These are phyloP conservation scores for Oleoguttula mirabilis DNA, from an alignment of 495 filamentous ascomycete species.

Conservation along the genomic window DNA sequence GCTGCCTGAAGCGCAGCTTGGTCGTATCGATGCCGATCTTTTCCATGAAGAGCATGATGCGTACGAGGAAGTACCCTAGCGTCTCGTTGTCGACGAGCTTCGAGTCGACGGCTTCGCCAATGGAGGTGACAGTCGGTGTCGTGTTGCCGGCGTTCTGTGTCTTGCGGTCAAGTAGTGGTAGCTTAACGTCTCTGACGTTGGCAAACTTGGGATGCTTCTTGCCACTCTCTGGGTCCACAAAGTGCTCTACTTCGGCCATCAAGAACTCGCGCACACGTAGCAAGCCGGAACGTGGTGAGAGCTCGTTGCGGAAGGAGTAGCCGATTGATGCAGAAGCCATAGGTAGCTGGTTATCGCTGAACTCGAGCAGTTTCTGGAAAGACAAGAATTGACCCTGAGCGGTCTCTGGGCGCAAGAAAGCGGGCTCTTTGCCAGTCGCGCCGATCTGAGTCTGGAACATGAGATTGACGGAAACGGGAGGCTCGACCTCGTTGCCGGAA, in stretches of 20 bases:
- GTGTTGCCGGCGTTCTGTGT: constrained; percentile 62
- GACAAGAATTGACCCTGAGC: constrained; percentile 67
- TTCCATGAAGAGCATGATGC: constrained; percentile 61
- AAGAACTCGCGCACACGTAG: constrained; percentile 60
- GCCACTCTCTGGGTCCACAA: constrained; percentile 58
- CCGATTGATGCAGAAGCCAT: constrained; percentile 69
- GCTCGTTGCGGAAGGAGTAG: constrained; percentile 66
- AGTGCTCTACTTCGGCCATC: constrained; percentile 75
- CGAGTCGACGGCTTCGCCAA: constrained; percentile 58
- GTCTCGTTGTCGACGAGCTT: constrained; percentile 72
- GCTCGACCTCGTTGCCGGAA: constrained; percentile 46
- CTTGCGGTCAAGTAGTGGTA: constrained; percentile 57
- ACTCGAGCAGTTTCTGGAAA: constrained; percentile 68
- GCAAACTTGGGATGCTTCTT: constrained; percentile 62
- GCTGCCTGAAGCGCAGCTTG: constrained; percentile 74
- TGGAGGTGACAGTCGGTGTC: constrained; percentile 43
- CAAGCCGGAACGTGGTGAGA: constrained; percentile 55
- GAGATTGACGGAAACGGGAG: constrained; percentile 58
- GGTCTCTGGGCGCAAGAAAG: constrained; percentile 55
- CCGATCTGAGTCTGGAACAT: constrained; percentile 66
- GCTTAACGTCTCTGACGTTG: constrained; percentile 52
- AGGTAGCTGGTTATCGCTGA: constrained; percentile 60
- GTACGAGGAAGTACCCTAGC: constrained; percentile 74
- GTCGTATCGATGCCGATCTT: constrained; percentile 55
- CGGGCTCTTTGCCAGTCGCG: constrained; percentile 50